Percentiles rank a stretch among this genome's conserved stretches.
These are phyloP conservation scores for Neoascochyta sp. DNA, from an alignment of 2,329 filamentous ascomycete species.

Conservation along the genomic window DNA sequence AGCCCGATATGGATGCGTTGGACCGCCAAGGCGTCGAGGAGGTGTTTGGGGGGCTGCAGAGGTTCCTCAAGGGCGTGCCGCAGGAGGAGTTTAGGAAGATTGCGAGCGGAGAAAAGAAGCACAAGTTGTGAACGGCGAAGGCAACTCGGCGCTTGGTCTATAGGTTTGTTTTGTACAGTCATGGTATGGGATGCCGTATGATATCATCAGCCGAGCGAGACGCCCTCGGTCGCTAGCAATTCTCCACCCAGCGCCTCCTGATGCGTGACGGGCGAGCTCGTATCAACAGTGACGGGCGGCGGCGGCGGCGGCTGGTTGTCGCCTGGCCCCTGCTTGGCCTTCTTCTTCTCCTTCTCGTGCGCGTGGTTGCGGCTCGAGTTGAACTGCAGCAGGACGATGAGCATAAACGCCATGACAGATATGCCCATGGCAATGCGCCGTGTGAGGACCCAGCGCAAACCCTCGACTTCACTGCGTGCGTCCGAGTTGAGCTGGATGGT, in stretches of 20 bases:
- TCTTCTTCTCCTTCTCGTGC: slow-evolving; percentile 40
- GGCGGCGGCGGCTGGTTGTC: slow-evolving; percentile 6
- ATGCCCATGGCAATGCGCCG: slow-evolving; percentile 57
- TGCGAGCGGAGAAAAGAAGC: slow-evolving; percentile 83
- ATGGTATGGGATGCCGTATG: too few relatives aligned
- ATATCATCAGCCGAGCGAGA: too few relatives aligned
- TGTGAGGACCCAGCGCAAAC: slow-evolving; percentile 78
- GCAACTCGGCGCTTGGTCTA: too few relatives aligned
- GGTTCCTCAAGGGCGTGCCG: slow-evolving; percentile 75
- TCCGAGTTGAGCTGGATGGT: slow-evolving; percentile 86
- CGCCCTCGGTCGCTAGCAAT: slow-evolving; percentile 31
- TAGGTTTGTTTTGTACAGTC: too few relatives aligned
- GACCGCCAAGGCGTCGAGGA: slow-evolving; percentile 77
- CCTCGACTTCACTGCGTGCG: slow-evolving; percentile 86
- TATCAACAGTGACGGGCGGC: slow-evolving; percentile 1
- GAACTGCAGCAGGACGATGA: slow-evolving; percentile 6
- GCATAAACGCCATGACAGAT: slow-evolving; percentile 16
- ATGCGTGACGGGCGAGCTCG: slow-evolving; percentile 3
- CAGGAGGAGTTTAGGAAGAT: slow-evolving; percentile 86
- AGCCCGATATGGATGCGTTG: slow-evolving; percentile 66
- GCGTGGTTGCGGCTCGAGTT: slow-evolving; percentile 26
- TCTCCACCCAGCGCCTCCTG: slow-evolving; percentile 29
- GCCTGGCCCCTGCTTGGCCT: slow-evolving; percentile 22
- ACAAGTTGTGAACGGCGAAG: slow-evolving; percentile 78
- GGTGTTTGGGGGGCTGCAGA: slow-evolving; percentile 78